Evolutionary conservation across 2,329 filamentous ascomycete genomes (phyloP).

Genomic region (Tolypocladium album): DNA sequence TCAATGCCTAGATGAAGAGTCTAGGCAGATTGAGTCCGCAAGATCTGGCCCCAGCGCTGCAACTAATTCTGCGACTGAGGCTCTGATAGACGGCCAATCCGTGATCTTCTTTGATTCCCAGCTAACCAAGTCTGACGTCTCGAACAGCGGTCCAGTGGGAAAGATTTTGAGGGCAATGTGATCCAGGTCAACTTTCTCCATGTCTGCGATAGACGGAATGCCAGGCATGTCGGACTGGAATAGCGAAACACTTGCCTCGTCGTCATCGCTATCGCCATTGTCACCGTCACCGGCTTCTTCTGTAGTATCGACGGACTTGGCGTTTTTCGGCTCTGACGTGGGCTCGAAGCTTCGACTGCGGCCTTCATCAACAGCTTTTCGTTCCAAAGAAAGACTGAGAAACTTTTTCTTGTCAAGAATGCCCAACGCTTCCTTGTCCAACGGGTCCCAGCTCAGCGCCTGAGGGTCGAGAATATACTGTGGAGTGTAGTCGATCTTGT

Average conservation of each 20-base stretch:
- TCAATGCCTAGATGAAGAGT: constrained; percentile 14
- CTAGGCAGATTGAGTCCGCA: constrained; percentile 44
- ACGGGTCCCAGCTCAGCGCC: constrained; percentile 48
- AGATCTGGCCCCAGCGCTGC: constrained; percentile 54
- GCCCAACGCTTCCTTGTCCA: constrained; percentile 40
- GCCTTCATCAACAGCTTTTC: constrained; percentile 5
- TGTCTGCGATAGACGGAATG: constrained; percentile 42
- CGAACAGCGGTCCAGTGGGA: constrained; percentile 23
- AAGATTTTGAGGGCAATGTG: constrained; percentile 43
- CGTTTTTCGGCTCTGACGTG: not conserved
- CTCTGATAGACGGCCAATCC: constrained; percentile 43
- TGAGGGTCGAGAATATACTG: constrained; percentile 65
- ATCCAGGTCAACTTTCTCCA: constrained; percentile 47
- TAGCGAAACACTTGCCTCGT: constrained; percentile 26
- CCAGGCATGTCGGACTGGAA: constrained; percentile 58
- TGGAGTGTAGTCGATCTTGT: constrained; percentile 71
- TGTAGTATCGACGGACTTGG: not conserved
- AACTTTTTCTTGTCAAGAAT: constrained; percentile 46
- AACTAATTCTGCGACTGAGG: constrained; percentile 54
- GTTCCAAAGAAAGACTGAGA: constrained; percentile 32
- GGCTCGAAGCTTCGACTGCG: not conserved
- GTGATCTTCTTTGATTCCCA: constrained; percentile 47
- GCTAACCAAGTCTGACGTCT: constrained; percentile 39
- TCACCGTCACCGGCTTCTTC: constrained; percentile 1
- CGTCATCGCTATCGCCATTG: constrained; percentile 7